phyloP scores from a whole-genome alignment of 306 rosid species.

The Trichosanthes truncata region DNA sequence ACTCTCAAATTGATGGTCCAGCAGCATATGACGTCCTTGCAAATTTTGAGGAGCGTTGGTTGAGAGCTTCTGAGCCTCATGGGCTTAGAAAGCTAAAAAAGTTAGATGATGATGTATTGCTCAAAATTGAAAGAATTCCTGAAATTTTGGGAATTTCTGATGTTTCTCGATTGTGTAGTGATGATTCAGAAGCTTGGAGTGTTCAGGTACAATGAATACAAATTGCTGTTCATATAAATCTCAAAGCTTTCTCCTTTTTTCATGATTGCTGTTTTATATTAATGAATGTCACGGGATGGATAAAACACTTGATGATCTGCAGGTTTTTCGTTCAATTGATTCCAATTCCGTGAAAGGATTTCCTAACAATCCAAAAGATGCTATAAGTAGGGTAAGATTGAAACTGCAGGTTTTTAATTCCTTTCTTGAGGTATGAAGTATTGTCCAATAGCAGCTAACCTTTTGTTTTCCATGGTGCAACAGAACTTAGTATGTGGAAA shows the following conservation, averaged over 20 bases:
- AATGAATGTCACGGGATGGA: not conserved
- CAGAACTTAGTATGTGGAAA: constrained; percentile 83
- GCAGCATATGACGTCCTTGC: constrained; percentile 81
- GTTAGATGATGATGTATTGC: constrained; percentile 49
- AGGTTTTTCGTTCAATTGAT: constrained; percentile 83
- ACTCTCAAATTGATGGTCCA: constrained; percentile 65
- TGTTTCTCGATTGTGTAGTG: constrained; percentile 25
- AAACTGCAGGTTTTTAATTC: not conserved
- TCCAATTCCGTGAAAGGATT: constrained; percentile 75
- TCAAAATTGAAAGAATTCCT: constrained; percentile 51
- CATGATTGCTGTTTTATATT: not conserved
- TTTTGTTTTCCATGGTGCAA: constrained; percentile 3
- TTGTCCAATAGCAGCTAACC: not conserved
- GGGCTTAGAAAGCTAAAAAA: constrained; percentile 36
- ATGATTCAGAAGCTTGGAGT: constrained; percentile 59
- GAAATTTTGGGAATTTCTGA: constrained; percentile 50
- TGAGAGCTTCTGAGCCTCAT: constrained; percentile 36
- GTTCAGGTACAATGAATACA: constrained; percentile 49
- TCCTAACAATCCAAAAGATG: constrained; percentile 56
- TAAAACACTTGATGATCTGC: constrained; percentile 12
- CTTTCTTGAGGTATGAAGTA: not conserved
- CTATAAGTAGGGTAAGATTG: constrained; percentile 39
- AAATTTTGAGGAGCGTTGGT: constrained; percentile 86
- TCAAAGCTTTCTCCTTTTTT: not conserved
- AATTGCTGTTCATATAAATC: not conserved